Evolutionary conservation across 768 basidiomycete species (phyloP).

Genomic region (Podaxis sp.): DNA sequence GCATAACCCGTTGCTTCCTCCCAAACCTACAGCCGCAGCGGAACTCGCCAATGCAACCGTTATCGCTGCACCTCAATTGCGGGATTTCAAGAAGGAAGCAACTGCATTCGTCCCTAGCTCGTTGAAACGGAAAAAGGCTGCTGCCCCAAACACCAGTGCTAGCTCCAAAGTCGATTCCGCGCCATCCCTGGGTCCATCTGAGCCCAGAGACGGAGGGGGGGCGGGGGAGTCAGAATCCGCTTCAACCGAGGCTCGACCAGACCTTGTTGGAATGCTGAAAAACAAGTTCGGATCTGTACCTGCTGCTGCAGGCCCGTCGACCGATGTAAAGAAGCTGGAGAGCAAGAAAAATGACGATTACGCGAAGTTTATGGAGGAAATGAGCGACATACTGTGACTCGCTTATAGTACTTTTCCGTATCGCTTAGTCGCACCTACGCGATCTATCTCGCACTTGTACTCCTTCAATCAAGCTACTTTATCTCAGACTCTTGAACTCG

Average conservation of each 20-base stretch:
- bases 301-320: constrained; percentile 14
- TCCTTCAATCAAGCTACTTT: neutral
- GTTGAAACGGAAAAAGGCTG: constrained; percentile 69
- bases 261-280: constrained; percentile 59
- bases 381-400: constrained; percentile 59
- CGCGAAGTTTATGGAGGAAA: constrained; percentile 71
- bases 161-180: constrained; percentile 57
- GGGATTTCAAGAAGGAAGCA: constrained; percentile 93
- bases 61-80: constrained; percentile 79
- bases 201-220: constrained; percentile 21
- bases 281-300: constrained; percentile 50
- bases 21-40: constrained; percentile 31
- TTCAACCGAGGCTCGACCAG: constrained; percentile 43
- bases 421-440: constrained; percentile 7
- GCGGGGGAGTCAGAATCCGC: constrained; percentile 11
- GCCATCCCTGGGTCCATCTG: constrained; percentile 40
- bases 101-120: constrained; percentile 86
- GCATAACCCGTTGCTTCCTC: constrained; percentile 26
- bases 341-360: constrained; percentile 62
- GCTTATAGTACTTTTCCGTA: constrained; percentile 10
- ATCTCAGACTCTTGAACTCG: neutral
- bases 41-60: constrained; percentile 60
- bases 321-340: constrained; percentile 20
- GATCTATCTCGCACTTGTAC: neutral
- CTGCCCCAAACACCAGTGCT: constrained; percentile 21